Percentiles rank a stretch among this genome's conserved stretches.
These are phyloP conservation scores for Chytriomyces hyalinus DNA, from an alignment of 192 early-diverging fungal species.

Conservation along the genomic window DNA sequence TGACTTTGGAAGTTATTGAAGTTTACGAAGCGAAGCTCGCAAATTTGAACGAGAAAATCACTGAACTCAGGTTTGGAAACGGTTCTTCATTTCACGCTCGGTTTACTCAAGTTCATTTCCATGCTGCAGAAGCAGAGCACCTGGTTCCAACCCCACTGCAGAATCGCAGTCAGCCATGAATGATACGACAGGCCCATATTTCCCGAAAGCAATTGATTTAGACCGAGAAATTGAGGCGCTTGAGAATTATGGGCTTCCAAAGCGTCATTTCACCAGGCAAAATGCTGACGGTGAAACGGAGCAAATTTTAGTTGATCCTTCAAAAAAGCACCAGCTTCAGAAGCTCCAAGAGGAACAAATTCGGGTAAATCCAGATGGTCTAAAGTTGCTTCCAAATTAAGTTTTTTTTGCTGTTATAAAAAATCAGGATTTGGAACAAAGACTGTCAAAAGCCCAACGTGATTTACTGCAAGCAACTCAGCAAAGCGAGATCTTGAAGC, in stretches of 20 bases:
- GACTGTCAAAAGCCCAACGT: constrained; percentile 15
- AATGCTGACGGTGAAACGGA: constrained; percentile 4
- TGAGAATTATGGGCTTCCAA: constrained; percentile 18
- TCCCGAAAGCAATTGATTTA: not conserved
- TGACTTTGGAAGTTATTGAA: constrained; percentile 51
- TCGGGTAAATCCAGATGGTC: constrained; percentile 7
- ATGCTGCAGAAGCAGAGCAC: not conserved
- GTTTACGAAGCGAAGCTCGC: constrained; percentile 46
- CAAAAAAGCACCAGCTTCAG: constrained; percentile 13
- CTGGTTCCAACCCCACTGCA: not conserved
- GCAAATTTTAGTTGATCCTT: not conserved
- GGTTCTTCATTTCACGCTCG: not conserved
- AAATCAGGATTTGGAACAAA: constrained; percentile 32
- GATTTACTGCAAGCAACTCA: constrained; percentile 38
- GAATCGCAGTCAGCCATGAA: no score
- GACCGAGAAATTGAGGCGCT: constrained; percentile 19
- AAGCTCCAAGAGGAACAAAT: constrained; percentile 26
- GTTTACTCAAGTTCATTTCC: not conserved
- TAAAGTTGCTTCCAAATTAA: not conserved
- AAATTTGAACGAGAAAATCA: constrained; percentile 33
- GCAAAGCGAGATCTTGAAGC: constrained; percentile 45
- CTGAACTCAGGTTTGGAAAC: constrained; percentile 24
- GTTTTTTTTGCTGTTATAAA: not conserved
- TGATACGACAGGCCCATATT: no score
- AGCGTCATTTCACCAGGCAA: constrained; percentile 13